Evolutionary conservation across 106 monocot species (phyloP).

Genomic region (Dioscorea dumetorum): DNA sequence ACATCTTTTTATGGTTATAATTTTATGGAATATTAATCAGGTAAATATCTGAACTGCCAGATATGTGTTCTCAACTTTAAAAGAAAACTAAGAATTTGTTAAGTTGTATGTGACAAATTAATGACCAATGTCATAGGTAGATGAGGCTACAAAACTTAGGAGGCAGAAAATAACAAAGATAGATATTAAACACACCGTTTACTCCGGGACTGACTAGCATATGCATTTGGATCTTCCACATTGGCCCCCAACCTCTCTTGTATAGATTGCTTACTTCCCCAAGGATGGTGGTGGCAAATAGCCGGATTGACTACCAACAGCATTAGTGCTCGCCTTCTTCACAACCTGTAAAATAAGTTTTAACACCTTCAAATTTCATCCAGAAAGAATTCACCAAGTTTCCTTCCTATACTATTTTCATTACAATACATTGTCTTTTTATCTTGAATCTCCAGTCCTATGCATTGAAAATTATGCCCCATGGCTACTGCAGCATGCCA

Average conservation of each 20-base stretch:
- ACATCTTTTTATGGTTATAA: too few relatives aligned
- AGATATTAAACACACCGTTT: slow-evolving; percentile 36
- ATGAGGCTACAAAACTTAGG: too few relatives aligned
- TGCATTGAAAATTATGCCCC: too few relatives aligned
- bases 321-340: slow-evolving; percentile 29
- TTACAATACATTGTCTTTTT: background rate
- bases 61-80: background rate
- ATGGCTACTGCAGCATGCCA: background rate
- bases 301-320: slow-evolving; percentile 25
- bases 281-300: slow-evolving; percentile 16
- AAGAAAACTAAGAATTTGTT: too few relatives aligned
- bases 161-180: background rate
- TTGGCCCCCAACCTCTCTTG: slow-evolving; percentile 51
- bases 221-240: slow-evolving; percentile 5
- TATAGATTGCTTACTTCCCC: slow-evolving; percentile 35
- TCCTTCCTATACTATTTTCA: background rate
- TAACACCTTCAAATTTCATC: background rate
- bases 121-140: too few relatives aligned
- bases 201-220: slow-evolving; percentile 13
- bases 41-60: too few relatives aligned
- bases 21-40: too few relatives aligned
- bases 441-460: too few relatives aligned
- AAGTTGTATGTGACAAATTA: too few relatives aligned
- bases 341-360: slow-evolving; percentile 36
- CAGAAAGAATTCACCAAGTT: background rate